Evolutionary conservation across 257 asterid species (phyloP).

Genomic region (Schizonepeta tenuifolia): DNA sequence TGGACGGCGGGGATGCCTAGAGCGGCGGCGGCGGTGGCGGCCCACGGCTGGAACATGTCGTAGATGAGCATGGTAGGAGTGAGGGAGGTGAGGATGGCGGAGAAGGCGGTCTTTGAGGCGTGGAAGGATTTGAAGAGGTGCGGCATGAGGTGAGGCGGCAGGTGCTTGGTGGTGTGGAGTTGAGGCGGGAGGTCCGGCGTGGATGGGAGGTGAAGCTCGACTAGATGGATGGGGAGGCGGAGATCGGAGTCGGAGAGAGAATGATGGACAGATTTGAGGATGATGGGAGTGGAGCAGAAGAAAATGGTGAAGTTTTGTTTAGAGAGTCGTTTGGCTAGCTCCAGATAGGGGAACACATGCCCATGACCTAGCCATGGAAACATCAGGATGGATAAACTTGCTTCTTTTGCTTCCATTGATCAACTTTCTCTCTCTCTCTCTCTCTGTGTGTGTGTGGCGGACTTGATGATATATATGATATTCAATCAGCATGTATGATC

Average conservation of each 20-base stretch:
- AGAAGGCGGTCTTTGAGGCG: constrained; percentile 15
- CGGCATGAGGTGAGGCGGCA: constrained; percentile 22
- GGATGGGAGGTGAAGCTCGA: constrained; percentile 17
- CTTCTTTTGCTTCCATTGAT: not conserved
- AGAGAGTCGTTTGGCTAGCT: constrained; percentile 49
- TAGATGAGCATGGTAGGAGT: constrained; percentile 22
- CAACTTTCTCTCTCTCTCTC: too few species aligned
- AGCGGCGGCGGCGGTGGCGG: constrained; percentile 7
- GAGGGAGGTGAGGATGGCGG: constrained; percentile 2
- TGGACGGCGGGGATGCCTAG: constrained; percentile 16
- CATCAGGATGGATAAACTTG: not conserved
- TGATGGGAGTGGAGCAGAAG: constrained; percentile 36
- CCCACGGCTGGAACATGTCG: constrained; percentile 33
- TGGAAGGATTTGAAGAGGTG: constrained; percentile 19
- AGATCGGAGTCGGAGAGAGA: not conserved
- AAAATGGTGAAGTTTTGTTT: constrained; percentile 25
- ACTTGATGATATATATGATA: too few species aligned
- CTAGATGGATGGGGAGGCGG: not conserved
- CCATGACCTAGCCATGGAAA: constrained; percentile 9
- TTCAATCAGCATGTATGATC: too few species aligned
- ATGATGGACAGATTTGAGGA: constrained; percentile 31
- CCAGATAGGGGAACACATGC: constrained; percentile 19
- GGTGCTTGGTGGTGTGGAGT: constrained; percentile 7
- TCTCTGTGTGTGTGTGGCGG: too few species aligned
- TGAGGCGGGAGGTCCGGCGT: constrained; percentile 24